Evolutionary conservation across 2,329 filamentous ascomycete species (phyloP).

Genomic region (Raffaelea albimanens): DNA sequence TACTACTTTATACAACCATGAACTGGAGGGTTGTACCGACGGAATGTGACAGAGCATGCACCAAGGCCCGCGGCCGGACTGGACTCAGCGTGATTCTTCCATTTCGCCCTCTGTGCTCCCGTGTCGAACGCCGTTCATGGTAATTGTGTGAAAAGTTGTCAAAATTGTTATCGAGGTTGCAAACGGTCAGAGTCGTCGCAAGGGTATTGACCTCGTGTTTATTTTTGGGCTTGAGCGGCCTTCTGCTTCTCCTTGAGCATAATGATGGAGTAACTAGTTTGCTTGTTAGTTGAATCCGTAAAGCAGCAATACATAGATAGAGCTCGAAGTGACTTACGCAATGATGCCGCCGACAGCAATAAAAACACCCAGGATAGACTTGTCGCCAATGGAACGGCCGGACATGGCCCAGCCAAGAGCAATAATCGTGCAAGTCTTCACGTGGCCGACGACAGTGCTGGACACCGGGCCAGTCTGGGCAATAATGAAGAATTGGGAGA

Average conservation of each 20-base stretch:
- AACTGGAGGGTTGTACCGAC: too few relatives aligned
- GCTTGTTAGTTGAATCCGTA: constrained; percentile 1
- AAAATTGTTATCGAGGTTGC: too few relatives aligned
- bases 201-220: not conserved
- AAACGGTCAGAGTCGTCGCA: not conserved
- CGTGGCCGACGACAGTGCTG: constrained; percentile 56
- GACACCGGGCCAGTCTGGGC: constrained; percentile 53
- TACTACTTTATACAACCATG: too few relatives aligned
- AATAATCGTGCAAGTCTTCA: constrained; percentile 59
- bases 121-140: too few relatives aligned
- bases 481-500: constrained; percentile 54
- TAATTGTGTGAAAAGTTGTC: too few relatives aligned
- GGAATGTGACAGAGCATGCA: too few relatives aligned
- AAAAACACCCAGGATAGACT: constrained; percentile 43
- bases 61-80: too few relatives aligned
- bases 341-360: constrained; percentile 49
- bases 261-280: constrained; percentile 19
- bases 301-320: not conserved
- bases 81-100: too few relatives aligned
- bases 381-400: constrained; percentile 45
- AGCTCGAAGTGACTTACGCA: constrained; percentile 30
- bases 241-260: constrained; percentile 20
- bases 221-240: constrained; percentile 6
- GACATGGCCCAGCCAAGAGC: constrained; percentile 50
- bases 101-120: too few relatives aligned